Percentiles rank a stretch among this genome's conserved stretches.
Conservation (phyloP, 2,329 filamentous ascomycete genomes). For the Daldinia sp. region DNA sequence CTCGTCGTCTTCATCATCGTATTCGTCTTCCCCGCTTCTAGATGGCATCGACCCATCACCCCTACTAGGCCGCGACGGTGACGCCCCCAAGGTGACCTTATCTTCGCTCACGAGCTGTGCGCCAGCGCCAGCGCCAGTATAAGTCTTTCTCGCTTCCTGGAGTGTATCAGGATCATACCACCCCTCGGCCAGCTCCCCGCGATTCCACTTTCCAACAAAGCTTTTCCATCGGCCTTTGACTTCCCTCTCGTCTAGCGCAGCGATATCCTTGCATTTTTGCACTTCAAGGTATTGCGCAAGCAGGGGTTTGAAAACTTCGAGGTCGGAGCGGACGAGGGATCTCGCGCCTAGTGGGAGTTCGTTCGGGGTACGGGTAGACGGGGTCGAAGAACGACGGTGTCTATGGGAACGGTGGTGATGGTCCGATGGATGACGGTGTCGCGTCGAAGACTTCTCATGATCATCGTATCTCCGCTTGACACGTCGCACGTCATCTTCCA, state of each 20-base stretch:
- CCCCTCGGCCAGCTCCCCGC: constrained; percentile 82
- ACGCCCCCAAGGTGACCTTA: neutral
- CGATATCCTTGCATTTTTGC: constrained; percentile 79
- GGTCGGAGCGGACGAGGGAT: constrained; percentile 72
- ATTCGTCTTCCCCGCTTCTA: constrained; percentile 30
- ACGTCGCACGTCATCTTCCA: constrained; percentile 27
- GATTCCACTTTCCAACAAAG: constrained; percentile 92
- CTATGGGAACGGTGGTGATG: constrained; percentile 50
- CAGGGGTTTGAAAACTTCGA: constrained; percentile 71
- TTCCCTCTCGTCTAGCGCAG: constrained; percentile 77
- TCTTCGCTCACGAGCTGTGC: neutral
- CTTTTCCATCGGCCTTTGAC: constrained; percentile 89
- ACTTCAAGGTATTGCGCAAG: constrained; percentile 88
- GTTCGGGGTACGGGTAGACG: constrained; percentile 20
- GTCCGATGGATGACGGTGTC: constrained; percentile 45
- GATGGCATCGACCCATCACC: neutral
- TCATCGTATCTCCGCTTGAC: constrained; percentile 26
- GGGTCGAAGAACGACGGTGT: constrained; percentile 37
- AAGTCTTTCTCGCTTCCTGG: constrained; percentile 42
- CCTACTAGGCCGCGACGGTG: constrained; percentile 21
- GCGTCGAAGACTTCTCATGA: constrained; percentile 23
- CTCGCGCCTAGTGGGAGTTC: constrained; percentile 72
- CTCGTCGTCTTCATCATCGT: constrained; percentile 65
- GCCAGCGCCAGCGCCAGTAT: constrained; percentile 2
- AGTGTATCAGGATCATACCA: constrained; percentile 91